Percentiles rank a stretch among this genome's conserved stretches.
These are phyloP conservation scores for Fomitopsis serialis DNA, from an alignment of 768 basidiomycete species.

Conservation along the genomic window DNA sequence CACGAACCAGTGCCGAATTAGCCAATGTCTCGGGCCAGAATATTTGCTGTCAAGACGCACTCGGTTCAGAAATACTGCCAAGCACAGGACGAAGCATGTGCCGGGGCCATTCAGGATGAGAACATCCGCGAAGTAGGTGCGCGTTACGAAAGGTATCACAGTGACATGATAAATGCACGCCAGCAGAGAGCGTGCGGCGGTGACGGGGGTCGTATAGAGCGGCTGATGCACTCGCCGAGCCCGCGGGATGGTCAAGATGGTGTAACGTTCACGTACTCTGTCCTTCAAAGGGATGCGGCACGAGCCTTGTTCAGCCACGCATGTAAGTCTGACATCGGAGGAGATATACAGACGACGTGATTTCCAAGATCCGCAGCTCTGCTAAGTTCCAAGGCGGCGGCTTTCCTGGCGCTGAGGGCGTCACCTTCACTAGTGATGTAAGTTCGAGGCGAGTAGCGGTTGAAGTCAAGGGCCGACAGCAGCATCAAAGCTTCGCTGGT, in stretches of 20 bases:
- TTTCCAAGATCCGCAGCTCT: conserved; percentile 20
- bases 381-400: conserved; percentile 51
- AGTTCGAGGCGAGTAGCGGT: conserved; percentile 67
- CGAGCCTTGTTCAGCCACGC: background rate
- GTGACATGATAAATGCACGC: conserved; percentile 58
- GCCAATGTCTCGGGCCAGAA: background rate
- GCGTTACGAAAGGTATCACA: conserved; percentile 38
- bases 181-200: conserved; percentile 57
- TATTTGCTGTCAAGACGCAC: conserved; percentile 35
- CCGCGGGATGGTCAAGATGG: conserved; percentile 69
- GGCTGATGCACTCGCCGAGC: conserved; percentile 86
- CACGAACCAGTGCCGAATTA: conserved; percentile 6
- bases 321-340: background rate
- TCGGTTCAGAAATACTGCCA: conserved; percentile 64
- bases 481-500: conserved; percentile 82
- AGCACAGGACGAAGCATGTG: conserved; percentile 78
- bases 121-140: conserved; percentile 54
- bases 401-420: conserved; percentile 68
- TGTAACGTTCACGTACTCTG: conserved; percentile 29
- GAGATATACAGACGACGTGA: conserved; percentile 13
- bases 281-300: conserved; percentile 1
- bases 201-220: conserved; percentile 60
- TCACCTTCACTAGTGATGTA: conserved; percentile 87
- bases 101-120: conserved; percentile 93
- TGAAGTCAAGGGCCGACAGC: conserved; percentile 65